A percentile compares a stretch with the other conserved stretches of the same genome.
Conservation (phyloP, 1,139 yeast species). For the Petasospora fabianii region DNA sequence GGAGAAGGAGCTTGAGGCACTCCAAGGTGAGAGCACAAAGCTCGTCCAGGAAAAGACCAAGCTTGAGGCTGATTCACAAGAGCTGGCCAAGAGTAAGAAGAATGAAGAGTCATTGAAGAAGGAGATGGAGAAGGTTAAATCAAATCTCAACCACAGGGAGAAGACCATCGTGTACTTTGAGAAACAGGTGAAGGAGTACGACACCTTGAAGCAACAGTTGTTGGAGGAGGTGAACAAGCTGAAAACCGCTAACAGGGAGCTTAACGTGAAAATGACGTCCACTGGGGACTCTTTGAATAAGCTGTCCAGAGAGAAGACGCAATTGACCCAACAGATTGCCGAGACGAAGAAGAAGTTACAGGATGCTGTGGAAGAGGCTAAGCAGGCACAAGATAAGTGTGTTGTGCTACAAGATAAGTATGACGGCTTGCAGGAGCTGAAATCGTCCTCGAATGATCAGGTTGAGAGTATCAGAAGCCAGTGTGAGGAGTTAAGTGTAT, state of each 20-base stretch:
- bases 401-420: slow-evolving; percentile 50
- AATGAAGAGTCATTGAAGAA: slow-evolving; percentile 28
- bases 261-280: slow-evolving; percentile 17
- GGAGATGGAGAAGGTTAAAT: slow-evolving; percentile 20
- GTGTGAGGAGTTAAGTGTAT: slow-evolving; percentile 71
- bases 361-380: slow-evolving; percentile 50
- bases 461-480: slow-evolving; percentile 63
- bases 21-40: slow-evolving; percentile 39
- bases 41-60: slow-evolving; percentile 20
- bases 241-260: slow-evolving; percentile 28
- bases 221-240: slow-evolving; percentile 26
- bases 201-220: slow-evolving; percentile 25
- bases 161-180: slow-evolving; percentile 45
- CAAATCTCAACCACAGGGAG: slow-evolving; percentile 41
- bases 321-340: slow-evolving; percentile 38
- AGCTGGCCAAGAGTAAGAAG: slow-evolving; percentile 31
- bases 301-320: slow-evolving; percentile 35
- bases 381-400: slow-evolving; percentile 45
- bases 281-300: slow-evolving; percentile 25
- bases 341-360: slow-evolving; percentile 42
- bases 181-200: slow-evolving; percentile 37
- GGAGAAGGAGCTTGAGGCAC: slow-evolving; percentile 33
- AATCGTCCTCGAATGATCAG: slow-evolving; percentile 48
- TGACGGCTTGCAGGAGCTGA: slow-evolving; percentile 45
- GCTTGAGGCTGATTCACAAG: slow-evolving; percentile 31